Percentiles rank a stretch among this genome's conserved stretches.
phyloP scores from a whole-genome alignment of 768 basidiomycete species.

The Leucocoprinus sp. region DNA sequence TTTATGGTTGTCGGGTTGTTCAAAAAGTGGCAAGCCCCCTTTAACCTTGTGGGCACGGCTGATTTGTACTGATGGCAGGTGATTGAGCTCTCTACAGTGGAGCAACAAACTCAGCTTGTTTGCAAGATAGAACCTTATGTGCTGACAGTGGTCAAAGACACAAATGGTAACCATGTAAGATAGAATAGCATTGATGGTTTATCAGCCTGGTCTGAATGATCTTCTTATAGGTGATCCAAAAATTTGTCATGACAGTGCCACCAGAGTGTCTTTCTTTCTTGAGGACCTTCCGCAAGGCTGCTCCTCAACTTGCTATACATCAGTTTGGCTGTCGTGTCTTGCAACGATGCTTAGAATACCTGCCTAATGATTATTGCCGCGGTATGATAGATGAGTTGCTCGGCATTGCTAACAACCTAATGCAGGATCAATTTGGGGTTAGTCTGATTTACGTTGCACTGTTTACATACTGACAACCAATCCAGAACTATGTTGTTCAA shows the following conservation, averaged over 20 bases:
- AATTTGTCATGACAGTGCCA: conserved; percentile 73
- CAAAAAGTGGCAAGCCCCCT: conserved; percentile 59
- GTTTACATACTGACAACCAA: conserved; percentile 1
- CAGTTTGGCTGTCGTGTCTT: conserved; percentile 93
- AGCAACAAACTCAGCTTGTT: conserved; percentile 71
- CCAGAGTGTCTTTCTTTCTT: conserved; percentile 74
- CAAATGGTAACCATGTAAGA: conserved; percentile 90
- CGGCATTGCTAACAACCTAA: conserved; percentile 57
- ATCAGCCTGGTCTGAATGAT: conserved; percentile 4
- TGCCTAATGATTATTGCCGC: conserved; percentile 59
- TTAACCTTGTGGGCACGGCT: neutral
- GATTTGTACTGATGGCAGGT: conserved; percentile 49
- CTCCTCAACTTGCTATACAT: conserved; percentile 77
- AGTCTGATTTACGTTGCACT: conserved; percentile 17
- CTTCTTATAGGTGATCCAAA: conserved; percentile 66
- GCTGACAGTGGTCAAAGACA: conserved; percentile 80
- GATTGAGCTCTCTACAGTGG: conserved; percentile 70
- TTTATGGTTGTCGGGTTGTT: conserved; percentile 95
- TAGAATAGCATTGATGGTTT: neutral
- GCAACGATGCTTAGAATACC: conserved; percentile 84
- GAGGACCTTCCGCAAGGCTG: conserved; percentile 64
- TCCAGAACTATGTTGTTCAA: conserved; percentile 90
- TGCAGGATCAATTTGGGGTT: conserved; percentile 90
- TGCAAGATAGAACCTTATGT: conserved; percentile 74
- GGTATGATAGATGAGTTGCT: conserved; percentile 80